A percentile compares a stretch with the other conserved stretches of the same genome.
Conservation (phyloP, 768 basidiomycete species). For the Lentinula lateritia region DNA sequence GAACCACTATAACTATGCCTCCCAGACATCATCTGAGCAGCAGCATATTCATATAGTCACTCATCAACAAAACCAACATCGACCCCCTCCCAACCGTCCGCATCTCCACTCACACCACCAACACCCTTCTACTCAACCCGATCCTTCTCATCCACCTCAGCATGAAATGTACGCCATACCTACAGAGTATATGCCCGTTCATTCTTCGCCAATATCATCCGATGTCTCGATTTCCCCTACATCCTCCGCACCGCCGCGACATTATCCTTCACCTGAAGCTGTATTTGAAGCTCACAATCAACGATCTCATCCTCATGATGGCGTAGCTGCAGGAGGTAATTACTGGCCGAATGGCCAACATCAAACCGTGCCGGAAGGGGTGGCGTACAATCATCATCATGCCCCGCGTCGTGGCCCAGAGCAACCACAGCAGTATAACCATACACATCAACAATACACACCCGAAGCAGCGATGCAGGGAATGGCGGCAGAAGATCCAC, state of each 20-base stretch:
- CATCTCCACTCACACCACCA: conserved; percentile 7
- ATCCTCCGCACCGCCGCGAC: conserved; percentile 6
- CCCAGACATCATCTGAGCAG: not conserved
- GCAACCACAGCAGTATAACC: not conserved
- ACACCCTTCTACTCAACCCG: conserved; percentile 10
- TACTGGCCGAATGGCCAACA: conserved; percentile 1
- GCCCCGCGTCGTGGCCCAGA: not conserved
- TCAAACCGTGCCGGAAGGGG: not conserved
- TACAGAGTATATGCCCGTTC: conserved; percentile 17
- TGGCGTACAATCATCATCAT: not conserved
- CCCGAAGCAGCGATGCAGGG: conserved; percentile 39
- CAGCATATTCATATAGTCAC: conserved; percentile 1
- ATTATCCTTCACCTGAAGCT: not conserved
- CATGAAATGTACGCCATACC: conserved; percentile 27
- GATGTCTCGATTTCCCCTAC: conserved; percentile 8
- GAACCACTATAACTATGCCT: not conserved
- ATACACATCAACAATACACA: conserved; percentile 35
- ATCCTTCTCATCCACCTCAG: conserved; percentile 16
- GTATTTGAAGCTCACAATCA: conserved; percentile 4
- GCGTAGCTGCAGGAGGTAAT: not conserved
- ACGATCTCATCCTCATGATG: conserved; percentile 3
- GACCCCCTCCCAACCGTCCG: not conserved
- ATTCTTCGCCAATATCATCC: not conserved
- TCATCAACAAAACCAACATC: conserved; percentile 5
- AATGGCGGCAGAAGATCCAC: conserved; percentile 47